Conservation (phyloP, 176 grass and related monocot species). For the Oryza longistaminata region DNA sequence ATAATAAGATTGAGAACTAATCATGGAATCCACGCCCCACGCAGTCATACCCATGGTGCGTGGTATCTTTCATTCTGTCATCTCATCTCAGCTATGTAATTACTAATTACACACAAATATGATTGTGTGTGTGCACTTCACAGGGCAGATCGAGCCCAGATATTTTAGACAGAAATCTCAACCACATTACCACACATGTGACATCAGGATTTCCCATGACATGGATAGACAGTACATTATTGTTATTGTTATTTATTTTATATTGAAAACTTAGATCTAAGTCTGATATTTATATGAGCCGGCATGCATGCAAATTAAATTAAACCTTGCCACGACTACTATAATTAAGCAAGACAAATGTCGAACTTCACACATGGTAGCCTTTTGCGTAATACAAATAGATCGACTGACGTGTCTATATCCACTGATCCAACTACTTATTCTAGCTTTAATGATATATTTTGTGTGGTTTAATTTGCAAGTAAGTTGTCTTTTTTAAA, state of each 20-base stretch:
- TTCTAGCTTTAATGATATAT: neutral
- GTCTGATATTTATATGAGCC: neutral
- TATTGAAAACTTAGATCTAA: neutral
- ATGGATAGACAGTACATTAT: neutral
- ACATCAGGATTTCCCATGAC: neutral
- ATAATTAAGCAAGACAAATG: neutral
- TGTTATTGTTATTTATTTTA: neutral
- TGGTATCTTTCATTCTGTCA: constrained; percentile 21
- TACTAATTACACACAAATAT: too few species aligned
- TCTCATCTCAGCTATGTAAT: neutral
- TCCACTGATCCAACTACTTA: neutral
- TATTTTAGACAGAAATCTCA: neutral
- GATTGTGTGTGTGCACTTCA: neutral
- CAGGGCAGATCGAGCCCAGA: neutral
- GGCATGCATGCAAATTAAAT: neutral
- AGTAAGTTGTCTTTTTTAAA: neutral
- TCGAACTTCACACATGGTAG: neutral
- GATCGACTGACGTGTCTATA: too few species aligned
- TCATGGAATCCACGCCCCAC: constrained; percentile 38
- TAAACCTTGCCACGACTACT: neutral
- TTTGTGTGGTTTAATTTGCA: neutral
- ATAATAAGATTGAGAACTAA: constrained; percentile 15
- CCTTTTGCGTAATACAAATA: too few species aligned
- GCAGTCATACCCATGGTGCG: neutral
- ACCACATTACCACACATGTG: neutral